phyloP scores from a whole-genome alignment of 805 yeast species.

The Yamadazyma olivae region DNA sequence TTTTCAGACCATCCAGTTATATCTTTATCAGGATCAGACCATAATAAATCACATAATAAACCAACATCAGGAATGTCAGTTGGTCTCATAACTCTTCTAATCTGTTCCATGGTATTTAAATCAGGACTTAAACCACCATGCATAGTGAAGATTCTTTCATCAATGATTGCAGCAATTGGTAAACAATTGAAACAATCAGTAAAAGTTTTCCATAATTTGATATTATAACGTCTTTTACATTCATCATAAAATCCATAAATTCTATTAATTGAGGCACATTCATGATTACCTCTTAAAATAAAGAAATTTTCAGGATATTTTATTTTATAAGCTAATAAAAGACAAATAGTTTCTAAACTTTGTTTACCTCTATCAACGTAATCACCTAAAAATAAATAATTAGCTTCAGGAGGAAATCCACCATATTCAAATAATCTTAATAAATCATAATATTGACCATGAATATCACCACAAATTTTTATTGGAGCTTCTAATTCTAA shows the following conservation, averaged over 20 bases:
- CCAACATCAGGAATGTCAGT: slow-evolving; percentile 99
- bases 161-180: slow-evolving; percentile 98
- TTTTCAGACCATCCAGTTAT: slow-evolving; percentile 99
- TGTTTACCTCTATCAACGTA: slow-evolving; percentile 99
- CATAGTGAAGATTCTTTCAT: slow-evolving; percentile 97
- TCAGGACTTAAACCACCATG: slow-evolving; percentile 99
- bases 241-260: slow-evolving; percentile 98
- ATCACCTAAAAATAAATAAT: slow-evolving; percentile 93
- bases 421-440: slow-evolving; percentile 96
- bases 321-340: slow-evolving; percentile 91
- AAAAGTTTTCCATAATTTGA: slow-evolving; percentile 97
- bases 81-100: slow-evolving; percentile 98
- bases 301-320: slow-evolving; percentile 98
- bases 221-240: slow-evolving; percentile 96
- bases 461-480: slow-evolving; percentile 96
- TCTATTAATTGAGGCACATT: slow-evolving; percentile 96
- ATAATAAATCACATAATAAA: slow-evolving; percentile 87
- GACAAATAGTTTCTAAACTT: slow-evolving; percentile 92
- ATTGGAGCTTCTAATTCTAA: slow-evolving; percentile 97
- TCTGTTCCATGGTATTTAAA: slow-evolving; percentile 96
- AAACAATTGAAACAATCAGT: slow-evolving; percentile 98
- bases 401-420: slow-evolving; percentile 98
- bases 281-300: slow-evolving; percentile 96
- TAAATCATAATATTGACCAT: slow-evolving; percentile 96
- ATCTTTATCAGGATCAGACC: slow-evolving; percentile 99